These are phyloP conservation scores for Grammothele lineata DNA, from an alignment of 768 basidiomycete genomes.

Conservation along the genomic window DNA sequence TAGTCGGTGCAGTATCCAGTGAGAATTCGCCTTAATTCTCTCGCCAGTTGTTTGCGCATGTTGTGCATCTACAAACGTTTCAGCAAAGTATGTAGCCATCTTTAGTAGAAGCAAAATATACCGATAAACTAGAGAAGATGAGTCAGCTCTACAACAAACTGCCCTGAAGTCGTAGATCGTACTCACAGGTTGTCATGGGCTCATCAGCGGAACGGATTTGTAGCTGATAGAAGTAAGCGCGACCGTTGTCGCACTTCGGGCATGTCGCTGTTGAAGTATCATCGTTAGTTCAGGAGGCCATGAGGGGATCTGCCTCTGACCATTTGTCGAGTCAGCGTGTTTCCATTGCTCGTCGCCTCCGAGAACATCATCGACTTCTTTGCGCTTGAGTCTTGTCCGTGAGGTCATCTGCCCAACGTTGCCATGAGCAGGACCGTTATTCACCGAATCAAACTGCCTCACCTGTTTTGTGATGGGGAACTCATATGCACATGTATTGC, in stretches of 20 bases:
- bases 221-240: slow-evolving; percentile 93
- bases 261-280: slow-evolving; percentile 37
- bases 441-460: too few relatives aligned
- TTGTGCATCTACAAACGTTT: slow-evolving; percentile 43
- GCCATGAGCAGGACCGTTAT: too few relatives aligned
- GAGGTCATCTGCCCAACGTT: slow-evolving; percentile 74
- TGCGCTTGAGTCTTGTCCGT: slow-evolving; percentile 79
- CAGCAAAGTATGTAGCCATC: neutral
- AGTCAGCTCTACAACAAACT: slow-evolving; percentile 3
- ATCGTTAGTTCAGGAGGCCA: too few relatives aligned
- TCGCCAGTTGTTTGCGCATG: slow-evolving; percentile 65
- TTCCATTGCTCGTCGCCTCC: slow-evolving; percentile 94
- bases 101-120: slow-evolving; percentile 20
- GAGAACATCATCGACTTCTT: slow-evolving; percentile 91
- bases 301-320: too few relatives aligned
- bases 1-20: too few relatives aligned
- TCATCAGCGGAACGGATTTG: slow-evolving; percentile 95
- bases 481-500: slow-evolving; percentile 92
- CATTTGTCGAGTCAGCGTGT: slow-evolving; percentile 84
- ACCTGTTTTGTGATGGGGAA: slow-evolving; percentile 89
- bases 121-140: slow-evolving; percentile 52
- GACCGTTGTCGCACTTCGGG: slow-evolving; percentile 77
- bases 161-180: slow-evolving; percentile 1
- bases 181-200: slow-evolving; percentile 68
- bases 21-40: slow-evolving; percentile 42